Evolutionary conservation across 306 rosid species (phyloP), one percentile per base, ranked within the genome.

Genomic region (Inga laurina): DNA sequence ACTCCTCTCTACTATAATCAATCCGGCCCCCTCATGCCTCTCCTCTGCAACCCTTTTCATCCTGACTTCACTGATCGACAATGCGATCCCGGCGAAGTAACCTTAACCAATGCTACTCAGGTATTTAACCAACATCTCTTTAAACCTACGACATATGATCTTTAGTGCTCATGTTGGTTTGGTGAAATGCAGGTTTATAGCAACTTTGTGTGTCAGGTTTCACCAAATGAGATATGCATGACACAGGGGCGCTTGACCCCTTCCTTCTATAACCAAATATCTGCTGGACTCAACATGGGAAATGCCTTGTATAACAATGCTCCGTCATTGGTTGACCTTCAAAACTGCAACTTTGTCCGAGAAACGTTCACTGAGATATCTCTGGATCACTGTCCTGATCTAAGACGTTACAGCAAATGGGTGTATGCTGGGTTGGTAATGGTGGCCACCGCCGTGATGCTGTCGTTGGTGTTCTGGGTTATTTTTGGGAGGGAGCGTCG

Each of bases 401-500:
- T 97, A 51, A 54, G 69, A 34, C 86, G 79, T 56, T 88, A 86
- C 51, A 91, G 88, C 11, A 37, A 64, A 80, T 92, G 89, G 94
- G 90, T 91, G 83, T 97, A 94, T 48, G 35, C 86, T 54, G 99
- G 99, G 21, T 82, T 97, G 80, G 86, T 94, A 14, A 37, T 91
- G 88, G 91, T 97, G 2, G 91, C 99, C 10, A 83, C 84, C 8
- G 88, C 97, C 22, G 94, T 92, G 37, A 89, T 92, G 99, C 77
- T 91, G 72, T 94, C 98, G 0, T 80, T 97, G 87, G 91, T 92
- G 72, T 92, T 91, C 84, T 94, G 99, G 99, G 87, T 92, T 59
- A 91, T 97, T 71, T 97, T 91, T 80, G 97, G 90, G 1, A 83
- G 99, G 85, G 98, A 97, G 75, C 76, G 98, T 22, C 82, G 90